These are phyloP conservation scores for Apophysomyces elegans DNA, from an alignment of 371 early-diverging fungal species.

Conservation along the genomic window DNA sequence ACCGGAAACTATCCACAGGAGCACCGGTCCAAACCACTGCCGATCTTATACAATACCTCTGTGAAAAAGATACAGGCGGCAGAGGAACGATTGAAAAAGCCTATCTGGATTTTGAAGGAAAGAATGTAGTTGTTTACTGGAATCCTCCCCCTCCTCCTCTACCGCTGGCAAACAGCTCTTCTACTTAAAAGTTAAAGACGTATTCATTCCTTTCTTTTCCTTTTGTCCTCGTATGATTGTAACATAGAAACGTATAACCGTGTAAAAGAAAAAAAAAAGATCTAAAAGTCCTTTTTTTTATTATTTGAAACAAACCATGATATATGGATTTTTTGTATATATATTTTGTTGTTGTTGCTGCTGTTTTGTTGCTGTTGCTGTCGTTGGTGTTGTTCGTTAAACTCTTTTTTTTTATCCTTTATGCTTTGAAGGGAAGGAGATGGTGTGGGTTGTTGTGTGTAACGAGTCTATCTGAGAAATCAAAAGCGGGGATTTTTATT, in stretches of 20 bases:
- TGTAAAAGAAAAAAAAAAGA: too few relatives aligned
- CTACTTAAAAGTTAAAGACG: too few relatives aligned
- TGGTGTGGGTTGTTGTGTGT: background rate
- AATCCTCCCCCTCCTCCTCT: constrained; percentile 14
- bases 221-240: too few relatives aligned
- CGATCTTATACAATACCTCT: constrained; percentile 56
- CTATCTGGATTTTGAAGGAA: constrained; percentile 63
- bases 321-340: too few relatives aligned
- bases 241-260: too few relatives aligned
- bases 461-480: too few relatives aligned
- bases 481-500: constrained; percentile 3
- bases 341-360: too few relatives aligned
- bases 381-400: too few relatives aligned
- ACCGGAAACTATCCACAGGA: constrained; percentile 42
- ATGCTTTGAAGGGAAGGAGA: background rate
- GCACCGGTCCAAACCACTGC: constrained; percentile 52
- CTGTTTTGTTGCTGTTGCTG: too few relatives aligned
- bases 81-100: constrained; percentile 40
- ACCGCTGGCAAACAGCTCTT: too few relatives aligned
- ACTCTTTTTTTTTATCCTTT: background rate
- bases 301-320: background rate
- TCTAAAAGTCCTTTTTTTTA: background rate
- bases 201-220: too few relatives aligned
- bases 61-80: constrained; percentile 40
- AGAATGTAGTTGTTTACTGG: constrained; percentile 62